Percentiles rank a stretch among this genome's conserved stretches.
Conservation (phyloP, 1,284 basidiomycete species). For the Rhodotorula glutinis region DNA sequence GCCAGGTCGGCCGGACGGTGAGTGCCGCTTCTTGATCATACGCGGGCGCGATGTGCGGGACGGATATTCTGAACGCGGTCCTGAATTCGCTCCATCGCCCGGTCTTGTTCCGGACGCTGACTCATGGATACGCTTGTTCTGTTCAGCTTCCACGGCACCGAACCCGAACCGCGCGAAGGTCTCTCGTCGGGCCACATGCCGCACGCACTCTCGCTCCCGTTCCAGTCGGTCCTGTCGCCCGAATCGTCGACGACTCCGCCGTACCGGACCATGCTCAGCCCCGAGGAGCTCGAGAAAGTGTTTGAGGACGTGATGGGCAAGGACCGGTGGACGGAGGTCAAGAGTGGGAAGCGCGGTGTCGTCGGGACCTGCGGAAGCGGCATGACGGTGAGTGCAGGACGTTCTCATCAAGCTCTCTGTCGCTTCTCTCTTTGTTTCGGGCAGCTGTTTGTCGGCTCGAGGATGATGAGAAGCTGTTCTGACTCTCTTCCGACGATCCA, state of each 20-base stretch:
- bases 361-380: slow-evolving; percentile 60
- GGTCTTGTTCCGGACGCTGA: too few relatives aligned
- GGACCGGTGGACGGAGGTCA: slow-evolving; percentile 55
- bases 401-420: too few relatives aligned
- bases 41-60: too few relatives aligned
- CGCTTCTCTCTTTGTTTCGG: too few relatives aligned
- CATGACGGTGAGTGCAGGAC: slow-evolving; percentile 68
- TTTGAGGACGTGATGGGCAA: slow-evolving; percentile 62
- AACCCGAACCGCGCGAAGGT: slow-evolving; percentile 84
- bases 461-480: too few relatives aligned
- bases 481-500: too few relatives aligned
- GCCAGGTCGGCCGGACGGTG: slow-evolving; percentile 75
- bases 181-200: slow-evolving; percentile 93
- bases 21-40: too few relatives aligned
- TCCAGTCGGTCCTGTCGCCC: slow-evolving; percentile 68
- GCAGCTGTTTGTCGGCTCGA: too few relatives aligned
- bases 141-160: slow-evolving; percentile 57
- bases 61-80: too few relatives aligned
- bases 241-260: slow-evolving; percentile 46
- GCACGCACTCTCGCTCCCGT: slow-evolving; percentile 77
- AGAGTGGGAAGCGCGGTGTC: slow-evolving; percentile 60
- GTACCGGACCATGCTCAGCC: slow-evolving; percentile 65
- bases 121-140: neutral
- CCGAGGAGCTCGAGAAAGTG: slow-evolving; percentile 59
- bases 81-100: too few relatives aligned